These are phyloP conservation scores for Begonia fuchsioides DNA, from an alignment of 306 rosid species.

Conservation along the genomic window DNA sequence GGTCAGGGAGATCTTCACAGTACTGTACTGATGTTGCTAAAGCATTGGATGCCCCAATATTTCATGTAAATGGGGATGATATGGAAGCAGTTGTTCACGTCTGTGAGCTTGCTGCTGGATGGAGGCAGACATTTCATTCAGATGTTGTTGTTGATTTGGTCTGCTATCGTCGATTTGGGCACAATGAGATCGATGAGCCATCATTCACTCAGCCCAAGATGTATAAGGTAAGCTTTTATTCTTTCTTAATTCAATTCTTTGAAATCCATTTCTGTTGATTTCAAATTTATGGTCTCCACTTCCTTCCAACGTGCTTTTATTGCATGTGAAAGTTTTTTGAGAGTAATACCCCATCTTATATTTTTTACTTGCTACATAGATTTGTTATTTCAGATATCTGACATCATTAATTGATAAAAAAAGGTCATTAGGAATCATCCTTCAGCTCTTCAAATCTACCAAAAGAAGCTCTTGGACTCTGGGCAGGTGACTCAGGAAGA, in stretches of 20 bases:
- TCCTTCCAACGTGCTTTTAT: background rate
- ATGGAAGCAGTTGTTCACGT: constrained; percentile 96
- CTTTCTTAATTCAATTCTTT: background rate
- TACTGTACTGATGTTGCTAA: constrained; percentile 95
- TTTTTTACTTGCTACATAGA: background rate
- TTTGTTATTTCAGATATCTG: constrained; percentile 11
- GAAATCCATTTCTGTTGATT: constrained; percentile 9
- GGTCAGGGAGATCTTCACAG: constrained; percentile 74
- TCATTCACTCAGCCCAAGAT: constrained; percentile 95
- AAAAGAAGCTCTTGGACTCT: constrained; percentile 64
- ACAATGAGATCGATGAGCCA: constrained; percentile 96
- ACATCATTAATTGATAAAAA: constrained; percentile 12
- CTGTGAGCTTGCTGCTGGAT: constrained; percentile 95
- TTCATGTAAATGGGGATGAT: constrained; percentile 88
- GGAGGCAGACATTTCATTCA: constrained; percentile 97
- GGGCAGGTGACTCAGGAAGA: constrained; percentile 61
- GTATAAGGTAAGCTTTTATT: constrained; percentile 58
- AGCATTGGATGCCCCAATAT: constrained; percentile 82
- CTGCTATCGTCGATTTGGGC: constrained; percentile 92
- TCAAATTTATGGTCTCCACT: background rate
- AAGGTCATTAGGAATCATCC: constrained; percentile 81
- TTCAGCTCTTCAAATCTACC: constrained; percentile 71
- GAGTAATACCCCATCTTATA: background rate
- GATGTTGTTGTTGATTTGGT: constrained; percentile 95
- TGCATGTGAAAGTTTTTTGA: background rate